Base-by-base conservation (phyloP, 2,329 filamentous ascomycete genomes). In the Alternaria tenuissima region DNA sequence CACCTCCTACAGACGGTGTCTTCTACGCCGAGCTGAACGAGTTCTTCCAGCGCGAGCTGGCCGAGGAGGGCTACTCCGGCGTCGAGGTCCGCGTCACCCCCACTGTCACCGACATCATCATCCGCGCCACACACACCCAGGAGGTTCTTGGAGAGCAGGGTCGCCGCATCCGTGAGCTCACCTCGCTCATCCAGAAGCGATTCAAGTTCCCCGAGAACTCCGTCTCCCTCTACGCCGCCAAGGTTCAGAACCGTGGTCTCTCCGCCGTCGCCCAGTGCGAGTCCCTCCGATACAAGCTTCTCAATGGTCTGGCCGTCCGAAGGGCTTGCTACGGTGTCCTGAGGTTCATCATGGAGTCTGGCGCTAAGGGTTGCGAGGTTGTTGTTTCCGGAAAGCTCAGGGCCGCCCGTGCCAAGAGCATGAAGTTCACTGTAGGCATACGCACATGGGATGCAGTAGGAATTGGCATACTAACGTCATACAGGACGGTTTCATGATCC, bases 191-290 rank as follows among this genome's bases (percentile, higher is more conserved):
- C 89, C 96, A 99, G 89, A 98, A 99, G 92, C 94, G 95, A 82
- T 99, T 99, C 92, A 97, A 97, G 89, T 99, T 99, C 91, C 94
- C 95, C 85, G 94, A 98, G 88, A 98, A 98, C 92, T 96, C 91
- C 77, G 95, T 99, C 83, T 98, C 95, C 73, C 93, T 99, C 81
- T 99, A 99, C 85, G 95, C 95, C 86, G 96, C 95, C 85, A 99
- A 99, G 91, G 95, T 99, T 81, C 95, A 98, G 89, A 98, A 97
- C 89, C 94, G 95, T 83, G 95, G 95, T 92, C 94, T 99, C 75
- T 98, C 94, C 79, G 95, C 95, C 81, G 95, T 99, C 85, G 95
- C 95, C 80, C 95, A 99, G 89, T 99, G 95, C 92, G 95, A 99
- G 88, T 98, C 94, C 76, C 93, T 99, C 82, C 91, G 95, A 85